phyloP scores from a whole-genome alignment of 2,329 filamentous ascomycete species.

The Leptographium radiaticola region DNA sequence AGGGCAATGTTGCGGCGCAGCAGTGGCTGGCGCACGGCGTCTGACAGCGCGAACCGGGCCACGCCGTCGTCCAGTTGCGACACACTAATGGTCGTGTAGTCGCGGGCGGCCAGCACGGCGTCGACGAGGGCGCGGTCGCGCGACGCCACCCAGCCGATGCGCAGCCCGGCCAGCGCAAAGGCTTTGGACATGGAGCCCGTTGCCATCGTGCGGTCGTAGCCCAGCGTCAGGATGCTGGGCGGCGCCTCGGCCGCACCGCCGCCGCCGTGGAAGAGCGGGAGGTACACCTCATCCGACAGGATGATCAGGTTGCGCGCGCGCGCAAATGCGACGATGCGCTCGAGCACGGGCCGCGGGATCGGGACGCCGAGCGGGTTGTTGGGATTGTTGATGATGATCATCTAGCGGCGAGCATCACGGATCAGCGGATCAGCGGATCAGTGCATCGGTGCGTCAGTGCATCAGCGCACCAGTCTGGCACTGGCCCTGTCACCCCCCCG shows the following conservation, averaged over 20 bases:
- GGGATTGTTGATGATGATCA: slow-evolving; percentile 53
- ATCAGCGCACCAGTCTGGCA: no score
- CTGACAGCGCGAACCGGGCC: slow-evolving; percentile 59
- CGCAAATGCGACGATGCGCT: slow-evolving; percentile 51
- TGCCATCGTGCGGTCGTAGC: slow-evolving; percentile 56
- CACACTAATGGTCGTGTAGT: slow-evolving; percentile 80
- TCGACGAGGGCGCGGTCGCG: slow-evolving; percentile 49
- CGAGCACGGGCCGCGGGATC: slow-evolving; percentile 47
- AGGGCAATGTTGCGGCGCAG: slow-evolving; percentile 46
- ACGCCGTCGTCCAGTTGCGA: slow-evolving; percentile 71
- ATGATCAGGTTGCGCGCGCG: slow-evolving; percentile 49
- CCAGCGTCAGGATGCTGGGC: slow-evolving; percentile 57
- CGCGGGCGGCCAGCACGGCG: slow-evolving; percentile 48
- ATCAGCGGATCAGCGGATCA: no score
- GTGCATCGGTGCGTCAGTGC: no score
- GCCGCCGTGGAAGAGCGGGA: slow-evolving; percentile 63
- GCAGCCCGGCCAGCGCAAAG: slow-evolving; percentile 69
- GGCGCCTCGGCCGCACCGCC: slow-evolving; percentile 37
- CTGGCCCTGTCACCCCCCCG: no score
- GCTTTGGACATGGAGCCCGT: slow-evolving; percentile 80
- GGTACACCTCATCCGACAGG: slow-evolving; percentile 70
- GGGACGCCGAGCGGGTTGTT: slow-evolving; percentile 72
- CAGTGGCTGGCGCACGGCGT: slow-evolving; percentile 22
- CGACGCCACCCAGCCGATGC: slow-evolving; percentile 71
- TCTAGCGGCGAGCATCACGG: slow-evolving; percentile 15